Evolutionary conservation across 257 asterid genomes (phyloP), one percentile per base, ranked within the genome.

Genomic region (Asclepias syriaca): DNA sequence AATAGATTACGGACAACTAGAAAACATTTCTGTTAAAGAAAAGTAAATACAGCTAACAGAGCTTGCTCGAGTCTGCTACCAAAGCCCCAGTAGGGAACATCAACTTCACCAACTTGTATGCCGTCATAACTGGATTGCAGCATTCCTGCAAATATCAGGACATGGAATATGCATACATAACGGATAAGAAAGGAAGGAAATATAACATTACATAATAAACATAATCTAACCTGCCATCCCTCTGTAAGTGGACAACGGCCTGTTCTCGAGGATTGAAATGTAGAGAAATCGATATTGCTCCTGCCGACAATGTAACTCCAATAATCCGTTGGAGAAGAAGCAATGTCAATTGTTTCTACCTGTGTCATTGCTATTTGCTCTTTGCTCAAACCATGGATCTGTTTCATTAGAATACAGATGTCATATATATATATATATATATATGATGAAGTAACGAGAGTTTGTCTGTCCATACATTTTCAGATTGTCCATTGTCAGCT

Each of bases 81-180:
- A 58, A 87, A 93, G 59, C 97, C 98, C 96, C 96, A 93, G 70
- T 87, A 93, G 12, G 96, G 98, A 63, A 71, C 96, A 74, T 93
- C 92, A 75, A 93, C 51, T 9, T 90, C 73, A 93, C 97, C 88
- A 93, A 87, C 64, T 93, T 93, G 92, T 90, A 90, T 54, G 96
- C 94, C 49, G 98, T 93, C 90, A 89, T 86, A 68, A 93, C 90
- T 24, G 97, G 97, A 70, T 81, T 66, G 66, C 96, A 87, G n/a
- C 22, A 77, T 45, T 78, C 95, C 98, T 93, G 89, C 73, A 82
- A 21, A 65, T 43, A 54, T 27, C 34, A 67, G 54, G 50, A 46
- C 19, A 15, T 6, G 1, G 49, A 6, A 64, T 37, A 18, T 37
- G 64, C 27, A 6, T 7, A 18, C 15, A 6, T 18, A 24, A 24